phyloP scores from a whole-genome alignment of 441 rosid genomes.

The Biscutella auriculata region DNA sequence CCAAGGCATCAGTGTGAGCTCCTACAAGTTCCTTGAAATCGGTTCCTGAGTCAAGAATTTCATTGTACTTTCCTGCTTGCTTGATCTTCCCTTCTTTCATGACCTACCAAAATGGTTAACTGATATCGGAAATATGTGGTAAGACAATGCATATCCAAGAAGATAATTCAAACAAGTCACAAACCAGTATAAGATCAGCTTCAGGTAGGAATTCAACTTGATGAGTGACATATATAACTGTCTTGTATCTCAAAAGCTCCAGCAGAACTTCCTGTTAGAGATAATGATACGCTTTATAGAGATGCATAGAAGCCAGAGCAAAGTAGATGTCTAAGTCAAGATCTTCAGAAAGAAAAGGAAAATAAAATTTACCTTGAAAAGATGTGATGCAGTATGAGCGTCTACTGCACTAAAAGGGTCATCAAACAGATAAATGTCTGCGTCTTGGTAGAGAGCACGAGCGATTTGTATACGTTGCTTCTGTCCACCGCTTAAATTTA shows the following conservation, averaged over 20 bases:
- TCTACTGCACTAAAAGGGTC: conserved; percentile 59
- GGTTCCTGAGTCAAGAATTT: conserved; percentile 52
- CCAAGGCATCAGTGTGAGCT: conserved; percentile 63
- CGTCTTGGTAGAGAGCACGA: conserved; percentile 44
- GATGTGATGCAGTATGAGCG: conserved; percentile 44
- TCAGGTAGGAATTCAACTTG: conserved; percentile 36
- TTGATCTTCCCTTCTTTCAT: conserved; percentile 75
- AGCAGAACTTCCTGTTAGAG: conserved; percentile 27
- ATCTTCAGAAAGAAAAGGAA: not conserved
- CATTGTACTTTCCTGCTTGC: conserved; percentile 66
- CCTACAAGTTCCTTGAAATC: conserved; percentile 76
- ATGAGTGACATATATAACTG: conserved; percentile 34
- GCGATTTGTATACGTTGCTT: conserved; percentile 53
- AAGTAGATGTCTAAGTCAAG: not conserved
- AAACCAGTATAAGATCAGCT: conserved; percentile 35
- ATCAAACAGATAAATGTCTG: conserved; percentile 40
- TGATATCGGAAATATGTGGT: not conserved
- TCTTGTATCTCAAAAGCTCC: conserved; percentile 21
- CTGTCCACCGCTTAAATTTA: conserved; percentile 54
- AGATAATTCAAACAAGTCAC: not conserved
- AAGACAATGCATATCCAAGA: not conserved
- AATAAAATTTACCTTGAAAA: conserved; percentile 25
- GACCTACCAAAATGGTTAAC: conserved; percentile 33
- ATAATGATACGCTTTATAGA: not conserved
- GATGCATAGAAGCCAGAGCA: not conserved